phyloP scores from a whole-genome alignment of 1,139 yeast genomes.

The Kodamaea fungicola region DNA sequence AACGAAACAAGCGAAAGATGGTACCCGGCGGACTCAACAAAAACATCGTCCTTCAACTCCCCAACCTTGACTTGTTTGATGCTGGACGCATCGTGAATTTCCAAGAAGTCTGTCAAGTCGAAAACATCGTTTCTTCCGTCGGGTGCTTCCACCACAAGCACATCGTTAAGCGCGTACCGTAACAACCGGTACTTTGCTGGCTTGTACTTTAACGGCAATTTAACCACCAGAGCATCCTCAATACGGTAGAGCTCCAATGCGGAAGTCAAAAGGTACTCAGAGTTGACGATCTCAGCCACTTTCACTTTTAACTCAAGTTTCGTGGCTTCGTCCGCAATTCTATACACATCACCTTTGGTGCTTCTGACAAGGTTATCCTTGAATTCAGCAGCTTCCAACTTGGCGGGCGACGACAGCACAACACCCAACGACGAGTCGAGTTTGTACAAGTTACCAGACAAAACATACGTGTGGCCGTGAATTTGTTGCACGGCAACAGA shows the following conservation, averaged over 20 bases:
- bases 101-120: constrained; percentile 29
- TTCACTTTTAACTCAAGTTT: constrained; percentile 1
- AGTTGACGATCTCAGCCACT: constrained; percentile 6
- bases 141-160: constrained; percentile 12
- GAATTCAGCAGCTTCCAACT: constrained; percentile 13
- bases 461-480: constrained; percentile 15
- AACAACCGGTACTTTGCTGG: constrained; percentile 8
- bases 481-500: constrained; percentile 7
- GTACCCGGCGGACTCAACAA: constrained; percentile 9
- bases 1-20: constrained; percentile 8
- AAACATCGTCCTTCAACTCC: constrained; percentile 3
- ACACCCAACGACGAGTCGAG: constrained; percentile 9
- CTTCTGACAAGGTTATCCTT: constrained; percentile 19
- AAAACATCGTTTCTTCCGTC: constrained; percentile 16
- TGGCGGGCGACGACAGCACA: constrained; percentile 1
- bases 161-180: constrained; percentile 18
- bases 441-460: constrained; percentile 9
- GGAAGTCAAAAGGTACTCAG: constrained; percentile 7
- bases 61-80: constrained; percentile 12
- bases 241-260: constrained; percentile 8
- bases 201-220: constrained; percentile 1
- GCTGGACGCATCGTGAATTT: constrained; percentile 17
- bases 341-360: constrained; percentile 16
- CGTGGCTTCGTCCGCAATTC: constrained; percentile 7
- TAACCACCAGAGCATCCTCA: constrained; percentile 4